Base-by-base conservation (phyloP, 768 basidiomycete genomes). In the Butyriboletus loyo region DNA sequence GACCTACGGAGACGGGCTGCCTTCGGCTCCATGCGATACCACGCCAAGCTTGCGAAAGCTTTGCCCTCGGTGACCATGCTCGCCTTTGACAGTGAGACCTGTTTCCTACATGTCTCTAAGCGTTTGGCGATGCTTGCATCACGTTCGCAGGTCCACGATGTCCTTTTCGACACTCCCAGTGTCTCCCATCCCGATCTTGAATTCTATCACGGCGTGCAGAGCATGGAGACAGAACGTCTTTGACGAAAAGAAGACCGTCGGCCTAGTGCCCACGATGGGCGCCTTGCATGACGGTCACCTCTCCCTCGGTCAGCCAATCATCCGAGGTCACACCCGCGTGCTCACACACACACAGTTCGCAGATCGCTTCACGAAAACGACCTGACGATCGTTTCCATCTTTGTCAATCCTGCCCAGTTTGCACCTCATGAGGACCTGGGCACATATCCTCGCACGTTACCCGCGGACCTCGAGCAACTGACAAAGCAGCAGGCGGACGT, bases 211-310 rank as follows among this genome's bases (percentile, higher is more conserved):
- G 6, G 71, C 77, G 0, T 87, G 81, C 61, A 77, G 90, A 35
- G 69, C 73, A 74, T 99, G 97, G 96, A 74, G 96, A 24, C 69
- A 75, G 44, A 71, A 71, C 30, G 89, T 84, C 0, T 82, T 81
- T 53, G 74, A 77, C 1, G 71, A 75, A 40, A 72, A 74, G 28
- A 80, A 84, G 64, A 78, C 83, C 1, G 92, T 99, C 6, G 97
- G 97, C 1, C 91, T 89, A 53, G 93, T 99, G n/a, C 83, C 97
- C 1, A 99, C 97, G 11, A 98, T 98, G 96, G 96, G 96, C 21
- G 96, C 96, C 2, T 72, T 99, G 38, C 97, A 99, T 66, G 84
- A 88, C 9, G 97, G 97, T 1, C 97, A 98, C 68, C 75, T 98
- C 38, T 83, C 89, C 48, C 84, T 99, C 32, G 90, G 96, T 97